Conservation (phyloP, 2,329 filamentous ascomycete species). For the Cyanodermella asteris region DNA sequence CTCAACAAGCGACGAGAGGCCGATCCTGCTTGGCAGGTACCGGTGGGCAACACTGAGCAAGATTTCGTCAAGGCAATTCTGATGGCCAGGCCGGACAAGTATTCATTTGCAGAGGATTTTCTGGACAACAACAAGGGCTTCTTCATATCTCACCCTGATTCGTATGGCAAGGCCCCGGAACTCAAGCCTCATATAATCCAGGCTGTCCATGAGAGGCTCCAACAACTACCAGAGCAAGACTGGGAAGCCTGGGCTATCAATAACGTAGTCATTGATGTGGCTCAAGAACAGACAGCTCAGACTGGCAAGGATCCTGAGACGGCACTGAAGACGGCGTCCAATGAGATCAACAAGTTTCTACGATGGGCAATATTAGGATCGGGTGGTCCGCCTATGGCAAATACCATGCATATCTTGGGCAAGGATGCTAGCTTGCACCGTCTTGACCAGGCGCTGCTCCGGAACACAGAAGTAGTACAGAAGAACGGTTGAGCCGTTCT, state of each 20-base stretch:
- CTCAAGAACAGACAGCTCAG: conserved; percentile 4
- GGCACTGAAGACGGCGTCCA: conserved; percentile 11
- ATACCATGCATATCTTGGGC: conserved; percentile 33
- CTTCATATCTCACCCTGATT: no score
- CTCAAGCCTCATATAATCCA: no score
- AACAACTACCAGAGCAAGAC: no score
- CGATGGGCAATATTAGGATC: conserved; percentile 33
- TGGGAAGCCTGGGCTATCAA: no score
- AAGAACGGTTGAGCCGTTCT: not conserved
- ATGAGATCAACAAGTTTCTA: conserved; percentile 28
- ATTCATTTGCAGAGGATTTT: no score
- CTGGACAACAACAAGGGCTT: no score
- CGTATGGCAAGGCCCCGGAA: no score
- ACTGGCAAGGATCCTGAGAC: conserved; percentile 4
- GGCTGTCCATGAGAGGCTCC: no score
- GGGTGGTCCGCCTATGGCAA: conserved; percentile 30
- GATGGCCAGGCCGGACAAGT: no score
- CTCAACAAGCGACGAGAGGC: conserved; percentile 5
- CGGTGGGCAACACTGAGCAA: conserved; percentile 3
- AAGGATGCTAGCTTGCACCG: conserved; percentile 26
- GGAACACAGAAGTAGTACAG: not conserved
- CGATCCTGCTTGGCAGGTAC: no score
- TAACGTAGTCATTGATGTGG: no score
- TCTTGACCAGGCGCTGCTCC: conserved; percentile 16
- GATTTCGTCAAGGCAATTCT: not conserved